Evolutionary conservation across 2,329 filamentous ascomycete genomes (phyloP), one percentile per base, ranked within the genome.

Genomic region (Sclerotinia spermophila): DNA sequence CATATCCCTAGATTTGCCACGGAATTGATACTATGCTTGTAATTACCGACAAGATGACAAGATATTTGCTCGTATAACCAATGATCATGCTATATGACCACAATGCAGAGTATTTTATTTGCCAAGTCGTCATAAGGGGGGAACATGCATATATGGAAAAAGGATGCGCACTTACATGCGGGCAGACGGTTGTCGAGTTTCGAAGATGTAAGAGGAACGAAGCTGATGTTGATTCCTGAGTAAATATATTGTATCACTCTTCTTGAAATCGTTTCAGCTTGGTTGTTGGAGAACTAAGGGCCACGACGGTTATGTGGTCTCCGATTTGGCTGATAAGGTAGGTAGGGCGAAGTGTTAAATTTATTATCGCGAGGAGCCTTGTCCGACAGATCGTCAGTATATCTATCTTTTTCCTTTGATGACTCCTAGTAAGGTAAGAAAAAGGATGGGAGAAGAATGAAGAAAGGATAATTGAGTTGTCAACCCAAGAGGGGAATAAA

Each of bases 121-220:
- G 48, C 24, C 42, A 51, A 61, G 67, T 61, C 42, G 38, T 58
- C 65, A 51, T 40, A 67, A 19, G 55, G 66, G 51, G 27, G n/a
- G 42, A 21, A 21, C 55, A 68, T 69, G 67, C 44, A 40, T 65
- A 70, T 64, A 72, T 38, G 59, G 72, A 70, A 44, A 61, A 44
- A 64, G 55, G 58, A 68, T 71, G 69, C 61, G 71, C 71, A 76
- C 75, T 76, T 74, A 76, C 74, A 68, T 71, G 67, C 58, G 59
- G 73, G 67, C 55, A 58, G 66, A 71, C 45, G 53, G 70, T 71
- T 72, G 62, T 72, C 71, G 73, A 68, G 55, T 61, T 61, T 61
- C 24, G 42, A 61, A 60, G 30, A n/a, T 38, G 30, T 61, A 61
- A 60, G 42, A 33, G 42, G 33, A 61, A 48, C 13, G 56, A 24